These are phyloP conservation scores for Auriculariales sp. DNA, from an alignment of 768 basidiomycete species.

Conservation along the genomic window DNA sequence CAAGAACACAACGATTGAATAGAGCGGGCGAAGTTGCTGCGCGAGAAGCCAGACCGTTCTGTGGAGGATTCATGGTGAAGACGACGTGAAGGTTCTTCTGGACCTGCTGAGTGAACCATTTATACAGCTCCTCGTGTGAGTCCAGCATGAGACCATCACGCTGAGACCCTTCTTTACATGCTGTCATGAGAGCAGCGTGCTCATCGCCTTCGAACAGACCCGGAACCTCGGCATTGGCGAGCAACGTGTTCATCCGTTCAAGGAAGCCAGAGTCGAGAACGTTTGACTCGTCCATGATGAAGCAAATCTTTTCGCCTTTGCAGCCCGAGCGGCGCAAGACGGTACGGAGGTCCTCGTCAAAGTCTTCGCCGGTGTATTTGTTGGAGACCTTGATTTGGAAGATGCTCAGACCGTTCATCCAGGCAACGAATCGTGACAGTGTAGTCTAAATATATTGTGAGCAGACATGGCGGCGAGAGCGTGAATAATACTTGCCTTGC, in stretches of 20 bases:
- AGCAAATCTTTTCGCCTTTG: slow-evolving; percentile 98
- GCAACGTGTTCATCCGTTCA: slow-evolving; percentile 98
- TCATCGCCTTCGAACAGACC: slow-evolving; percentile 99
- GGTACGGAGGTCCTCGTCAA: slow-evolving; percentile 91
- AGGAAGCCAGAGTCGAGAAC: slow-evolving; percentile 98
- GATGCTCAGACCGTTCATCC: slow-evolving; percentile 98
- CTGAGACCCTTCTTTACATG: slow-evolving; percentile 99
- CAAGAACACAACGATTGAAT: slow-evolving; percentile 97
- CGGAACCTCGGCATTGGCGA: slow-evolving; percentile 99
- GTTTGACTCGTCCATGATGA: slow-evolving; percentile 99
- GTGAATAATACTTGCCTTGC: slow-evolving; percentile 52
- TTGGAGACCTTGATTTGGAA: slow-evolving; percentile 99
- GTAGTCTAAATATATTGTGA: slow-evolving; percentile 54
- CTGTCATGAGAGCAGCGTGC: slow-evolving; percentile 94
- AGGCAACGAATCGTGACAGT: slow-evolving; percentile 93
- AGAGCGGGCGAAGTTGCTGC: slow-evolving; percentile 96
- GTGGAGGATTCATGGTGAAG: slow-evolving; percentile 98
- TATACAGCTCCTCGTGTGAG: slow-evolving; percentile 92
- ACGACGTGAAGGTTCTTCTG: slow-evolving; percentile 97
- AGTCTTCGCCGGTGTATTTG: slow-evolving; percentile 96
- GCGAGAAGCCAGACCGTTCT: slow-evolving; percentile 87
- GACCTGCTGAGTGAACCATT: slow-evolving; percentile 98
- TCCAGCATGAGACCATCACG: slow-evolving; percentile 97
- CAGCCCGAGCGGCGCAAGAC: slow-evolving; percentile 92
- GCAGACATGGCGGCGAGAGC: slow-evolving; percentile 5